Evolutionary conservation across 495 filamentous ascomycete species (phyloP), one percentile per base, ranked within the genome.

Genomic region (Platismatia glauca): DNA sequence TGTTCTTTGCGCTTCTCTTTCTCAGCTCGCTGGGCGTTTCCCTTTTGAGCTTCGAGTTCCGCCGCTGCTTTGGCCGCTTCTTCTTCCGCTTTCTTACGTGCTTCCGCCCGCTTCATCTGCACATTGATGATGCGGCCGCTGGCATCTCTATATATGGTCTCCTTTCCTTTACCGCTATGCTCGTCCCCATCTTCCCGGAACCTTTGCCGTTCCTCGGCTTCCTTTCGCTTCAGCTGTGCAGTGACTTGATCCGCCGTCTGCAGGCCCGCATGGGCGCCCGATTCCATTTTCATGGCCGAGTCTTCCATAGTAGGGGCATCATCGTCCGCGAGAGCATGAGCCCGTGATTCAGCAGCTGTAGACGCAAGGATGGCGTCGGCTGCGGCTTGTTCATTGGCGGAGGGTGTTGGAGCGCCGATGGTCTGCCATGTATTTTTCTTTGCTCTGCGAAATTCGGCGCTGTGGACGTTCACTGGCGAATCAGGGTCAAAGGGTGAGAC

Each of bases 91-190:
- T 85, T 85, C 43, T 81, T 80, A 8, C 91, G 78, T 35, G 89
- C 86, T 71, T 97, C 93, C 18, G 91, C 91, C 6, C 93, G 81
- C 71, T 88, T 87, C 88, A 97, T 89, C 3, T 86, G 82, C 11
- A 96, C 86, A 69, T 97, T 95, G 64, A 97, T 89, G 16, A 96
- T 86, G 24, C 92, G 82, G 4, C 94, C 94, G 4, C 86, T 91
- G 15, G 94, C 94, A 77, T 98, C 94, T 57, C 94, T 86, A 70
- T 97, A 94, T 50, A 97, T 89, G 0, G 93, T 91, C 73, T 97
- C 91, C 64, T 83, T 81, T 11, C 79, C 77, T 33, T 75, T 75
- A 7, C 60, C 66, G 70, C 76, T 66, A 29, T 66, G 67, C n/a
- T 58, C 64, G 31, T 62, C 64, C 3, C 60, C 55, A 29, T 70